Conservation (phyloP, 208 protist genomes). For the Borovskyia barvae region DNA sequence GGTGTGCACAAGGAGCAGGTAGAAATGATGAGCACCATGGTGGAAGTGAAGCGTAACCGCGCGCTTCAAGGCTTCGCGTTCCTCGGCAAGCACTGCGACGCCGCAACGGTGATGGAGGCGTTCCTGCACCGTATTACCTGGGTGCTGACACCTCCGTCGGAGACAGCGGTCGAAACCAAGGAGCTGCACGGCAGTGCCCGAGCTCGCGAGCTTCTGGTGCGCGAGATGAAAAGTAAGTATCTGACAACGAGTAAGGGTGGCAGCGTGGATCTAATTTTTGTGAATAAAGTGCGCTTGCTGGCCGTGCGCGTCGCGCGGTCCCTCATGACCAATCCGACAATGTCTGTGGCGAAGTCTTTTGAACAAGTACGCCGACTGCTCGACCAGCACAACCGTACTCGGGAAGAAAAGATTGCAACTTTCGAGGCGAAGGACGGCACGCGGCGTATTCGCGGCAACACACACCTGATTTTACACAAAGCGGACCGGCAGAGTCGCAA, state of each 20-base stretch:
- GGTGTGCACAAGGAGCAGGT: conserved; percentile 88
- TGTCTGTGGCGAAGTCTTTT: conserved; percentile 75
- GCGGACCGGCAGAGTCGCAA: conserved; percentile 43
- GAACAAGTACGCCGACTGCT: conserved; percentile 58
- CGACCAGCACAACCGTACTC: conserved; percentile 66
- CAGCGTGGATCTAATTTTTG: conserved; percentile 73
- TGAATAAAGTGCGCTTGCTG: conserved; percentile 84
- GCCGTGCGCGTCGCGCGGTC: conserved; percentile 78
- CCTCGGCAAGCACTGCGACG: conserved; percentile 71
- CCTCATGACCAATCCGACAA: conserved; percentile 80
- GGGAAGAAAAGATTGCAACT: conserved; percentile 73
- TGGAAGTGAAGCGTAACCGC: conserved; percentile 86
- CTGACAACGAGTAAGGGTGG: conserved; percentile 66
- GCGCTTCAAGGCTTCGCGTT: conserved; percentile 86
- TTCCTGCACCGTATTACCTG: conserved; percentile 83
- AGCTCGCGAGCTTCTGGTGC: conserved; percentile 54
- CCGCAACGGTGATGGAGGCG: conserved; percentile 59
- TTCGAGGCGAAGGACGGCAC: conserved; percentile 90
- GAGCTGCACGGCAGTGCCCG: conserved; percentile 64
- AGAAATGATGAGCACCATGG: conserved; percentile 91
- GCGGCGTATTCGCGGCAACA: conserved; percentile 80
- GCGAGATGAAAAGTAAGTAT: conserved; percentile 83
- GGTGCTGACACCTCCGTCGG: conserved; percentile 80
- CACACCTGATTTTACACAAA: conserved; percentile 60
- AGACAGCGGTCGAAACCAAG: conserved; percentile 25